Conservation (phyloP, 352 stramenopile species). For the Phytopythium boreale region DNA sequence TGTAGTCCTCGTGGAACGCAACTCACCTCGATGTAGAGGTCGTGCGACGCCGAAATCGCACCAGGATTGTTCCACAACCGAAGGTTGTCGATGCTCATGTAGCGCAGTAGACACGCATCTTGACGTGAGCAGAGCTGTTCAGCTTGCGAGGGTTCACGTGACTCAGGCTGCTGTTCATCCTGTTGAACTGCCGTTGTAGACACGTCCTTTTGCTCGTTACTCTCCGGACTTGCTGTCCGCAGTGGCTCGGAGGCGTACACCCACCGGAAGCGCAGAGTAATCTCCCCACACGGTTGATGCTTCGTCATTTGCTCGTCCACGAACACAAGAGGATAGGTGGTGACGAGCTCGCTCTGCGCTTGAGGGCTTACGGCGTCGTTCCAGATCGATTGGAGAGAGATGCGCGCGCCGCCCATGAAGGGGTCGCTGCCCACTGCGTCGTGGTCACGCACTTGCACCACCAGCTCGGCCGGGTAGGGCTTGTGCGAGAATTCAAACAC, state of each 20-base stretch:
- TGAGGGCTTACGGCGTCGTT: constrained; percentile 1
- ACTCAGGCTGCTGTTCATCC: background rate
- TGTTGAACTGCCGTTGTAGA: background rate
- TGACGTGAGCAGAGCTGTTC: background rate
- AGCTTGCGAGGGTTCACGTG: background rate
- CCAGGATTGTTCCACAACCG: constrained; percentile 16
- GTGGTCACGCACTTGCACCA: constrained; percentile 39
- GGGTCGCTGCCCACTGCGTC: constrained; percentile 32
- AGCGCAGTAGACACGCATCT: constrained; percentile 5
- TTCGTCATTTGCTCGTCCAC: constrained; percentile 38
- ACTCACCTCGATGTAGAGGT: constrained; percentile 31
- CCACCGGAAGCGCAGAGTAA: constrained; percentile 41
- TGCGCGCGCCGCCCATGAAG: constrained; percentile 38
- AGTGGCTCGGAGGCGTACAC: constrained; percentile 26
- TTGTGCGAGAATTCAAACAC: constrained; percentile 35
- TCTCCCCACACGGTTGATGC: constrained; percentile 28
- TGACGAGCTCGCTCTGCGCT: constrained; percentile 18
- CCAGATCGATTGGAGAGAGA: constrained; percentile 32
- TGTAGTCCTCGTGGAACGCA: constrained; percentile 5
- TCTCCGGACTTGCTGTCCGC: too few species aligned
- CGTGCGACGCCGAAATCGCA: constrained; percentile 26
- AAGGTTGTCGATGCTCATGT: constrained; percentile 23
- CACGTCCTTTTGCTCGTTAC: background rate
- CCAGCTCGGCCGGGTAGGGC: constrained; percentile 23
- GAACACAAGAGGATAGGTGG: constrained; percentile 29